Base-by-base conservation (phyloP, 805 yeast genomes). In the Yamadazyma sp. region DNA sequence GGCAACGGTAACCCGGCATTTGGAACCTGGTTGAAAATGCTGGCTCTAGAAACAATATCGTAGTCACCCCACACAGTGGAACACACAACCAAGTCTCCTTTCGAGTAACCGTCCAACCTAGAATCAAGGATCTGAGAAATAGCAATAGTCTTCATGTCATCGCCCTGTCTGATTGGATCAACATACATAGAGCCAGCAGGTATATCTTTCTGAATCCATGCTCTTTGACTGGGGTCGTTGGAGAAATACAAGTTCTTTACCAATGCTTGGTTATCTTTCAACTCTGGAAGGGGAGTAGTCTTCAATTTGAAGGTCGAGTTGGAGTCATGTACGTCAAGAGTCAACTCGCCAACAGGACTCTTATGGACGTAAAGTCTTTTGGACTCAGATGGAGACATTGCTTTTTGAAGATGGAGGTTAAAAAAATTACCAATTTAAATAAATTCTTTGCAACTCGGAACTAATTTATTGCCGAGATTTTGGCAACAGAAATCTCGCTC, bases 141-240 rank as follows among this genome's bases (percentile, higher is more conserved):
- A 11, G 57, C 62, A 31, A 47, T 32, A 6, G 57, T 39, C 26
- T 49, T 44, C 45, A 59, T 47, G 3, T 45, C 41, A 6, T 53
- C 55, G 24, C 56, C 59, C 32, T 50, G 46, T 28, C 42, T 28
- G 10, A 59, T 33, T 4, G 61, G 60, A 4, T 46, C 47, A 15
- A 41, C 41, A 43, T 58, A 57, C 35, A 50, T 44, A 38, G 57
- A 48, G 16, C 41, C 49, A 6, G 52, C 41, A 27, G 46, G 42
- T 20, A 52, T 47, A 21, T 54, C 56, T 34, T 60, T 60, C 30
- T 57, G 56, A 31, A 64, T 63, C 66, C 65, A 61, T n/a, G 48
- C 49, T 50, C 68, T 54, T 45, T 61, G 67, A 11, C 59, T 47
- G 14, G 69, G 66, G 44, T 64, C 70, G 46, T 64, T 62, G 36